Evolutionary conservation across 2,329 filamentous ascomycete genomes (phyloP), one percentile per base, ranked within the genome.

Genomic region (Fusarium goolgardi): DNA sequence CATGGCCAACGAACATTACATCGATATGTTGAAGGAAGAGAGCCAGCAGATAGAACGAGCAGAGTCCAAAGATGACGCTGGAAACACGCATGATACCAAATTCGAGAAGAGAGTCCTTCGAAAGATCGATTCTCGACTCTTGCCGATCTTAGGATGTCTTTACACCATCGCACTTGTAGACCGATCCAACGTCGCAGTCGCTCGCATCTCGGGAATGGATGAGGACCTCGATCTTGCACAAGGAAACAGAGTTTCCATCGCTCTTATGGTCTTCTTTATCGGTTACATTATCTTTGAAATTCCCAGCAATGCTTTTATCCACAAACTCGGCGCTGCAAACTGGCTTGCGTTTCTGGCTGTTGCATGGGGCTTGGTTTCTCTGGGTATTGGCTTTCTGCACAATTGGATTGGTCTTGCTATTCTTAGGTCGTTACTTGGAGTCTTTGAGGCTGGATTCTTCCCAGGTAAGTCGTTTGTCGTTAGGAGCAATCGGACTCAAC

Each of bases 221-320:
- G 35, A 67, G 2, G 66, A 70, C 6, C 59, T 70, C 1, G 66
- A 11, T 3, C 55, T 70, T 7, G 52, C 49, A 1, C 29, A 67
- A 1, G 63, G 52, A 0, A 67, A 53, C 6, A 52, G 66, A 0
- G 58, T 53, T 0, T 70, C 67, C 0, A 25, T 70, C 13, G 39
- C 40, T 0, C 13, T 70, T 10, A 70, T 70, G 63, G 67, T 70
- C 5, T 70, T 70, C 15, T 70, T 70, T n/a, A 67, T 70, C 1
- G 62, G 62, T 0, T 69, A 69, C 10, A 67, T 67, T 23, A 20
- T 69, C 0, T 69, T 69, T 1, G 66, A 69, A 15, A 59, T 69
- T 5, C 66, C 66, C 0, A 69, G 66, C 16, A 69, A 69, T 4
- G 65, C 62, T 0, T 67, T 69, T 18, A 69, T 69, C 12, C 66